A percentile compares a stretch with the other conserved stretches of the same genome.
phyloP scores from a whole-genome alignment of 2,329 filamentous ascomycete species.

The Fusarium sambucinum region DNA sequence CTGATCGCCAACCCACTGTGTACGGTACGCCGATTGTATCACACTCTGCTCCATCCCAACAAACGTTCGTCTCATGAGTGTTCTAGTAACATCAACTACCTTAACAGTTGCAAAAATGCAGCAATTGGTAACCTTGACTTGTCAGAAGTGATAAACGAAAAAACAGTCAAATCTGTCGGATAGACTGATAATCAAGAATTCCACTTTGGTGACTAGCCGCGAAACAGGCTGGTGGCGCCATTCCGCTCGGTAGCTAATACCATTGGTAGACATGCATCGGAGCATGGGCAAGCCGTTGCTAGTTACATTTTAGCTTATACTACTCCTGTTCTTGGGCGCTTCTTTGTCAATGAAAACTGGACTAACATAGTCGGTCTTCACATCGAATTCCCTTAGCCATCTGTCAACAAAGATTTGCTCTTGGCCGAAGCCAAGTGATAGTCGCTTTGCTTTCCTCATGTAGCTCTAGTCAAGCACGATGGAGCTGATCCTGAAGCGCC shows the following conservation, averaged over 20 bases:
- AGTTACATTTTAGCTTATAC: conserved; percentile 29
- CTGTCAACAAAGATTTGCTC: conserved; percentile 2
- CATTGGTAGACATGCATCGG: conserved; percentile 28
- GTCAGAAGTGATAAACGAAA: conserved; percentile 8
- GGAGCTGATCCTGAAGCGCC: conserved; percentile 29
- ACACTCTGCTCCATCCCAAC: background rate
- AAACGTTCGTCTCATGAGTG: background rate
- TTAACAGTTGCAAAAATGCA: background rate
- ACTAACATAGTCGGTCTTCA: background rate
- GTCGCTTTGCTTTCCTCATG: conserved; percentile 9
- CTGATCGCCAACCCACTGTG: background rate
- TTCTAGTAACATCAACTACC: background rate
- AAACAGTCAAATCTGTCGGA: conserved; percentile 2
- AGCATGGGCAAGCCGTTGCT: conserved; percentile 12
- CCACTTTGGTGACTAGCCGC: conserved; percentile 23
- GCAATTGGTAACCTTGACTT: conserved; percentile 7
- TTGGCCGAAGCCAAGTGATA: conserved; percentile 3
- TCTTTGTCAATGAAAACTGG: conserved; percentile 9
- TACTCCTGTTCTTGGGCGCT: conserved; percentile 4
- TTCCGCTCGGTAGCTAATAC: conserved; percentile 32
- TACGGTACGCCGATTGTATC: background rate
- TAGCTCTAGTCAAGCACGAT: conserved; percentile 22
- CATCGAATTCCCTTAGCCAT: background rate
- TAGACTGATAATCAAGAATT: conserved; percentile 10
- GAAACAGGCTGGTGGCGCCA: conserved; percentile 37